Evolutionary conservation across 768 basidiomycete genomes (phyloP).

Genomic region (Russula griseocarnosa): DNA sequence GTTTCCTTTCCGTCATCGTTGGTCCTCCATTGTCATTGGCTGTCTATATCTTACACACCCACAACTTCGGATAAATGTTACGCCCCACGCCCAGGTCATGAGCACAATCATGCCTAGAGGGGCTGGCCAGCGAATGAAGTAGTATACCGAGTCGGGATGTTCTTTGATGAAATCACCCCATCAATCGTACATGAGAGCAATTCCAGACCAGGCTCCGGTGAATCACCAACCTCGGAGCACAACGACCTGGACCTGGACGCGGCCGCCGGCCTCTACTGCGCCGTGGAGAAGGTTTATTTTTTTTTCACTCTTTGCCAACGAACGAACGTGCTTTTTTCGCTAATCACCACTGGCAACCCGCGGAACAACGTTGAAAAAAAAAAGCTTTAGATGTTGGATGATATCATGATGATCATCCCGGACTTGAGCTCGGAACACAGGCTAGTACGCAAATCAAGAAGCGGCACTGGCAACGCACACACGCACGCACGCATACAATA

Average conservation of each 20-base stretch:
- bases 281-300: constrained; percentile 38
- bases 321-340: constrained; percentile 51
- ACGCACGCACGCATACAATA: too few species aligned
- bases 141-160: constrained; percentile 40
- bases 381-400: too few species aligned
- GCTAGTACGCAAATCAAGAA: too few species aligned
- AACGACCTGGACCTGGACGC: constrained; percentile 47
- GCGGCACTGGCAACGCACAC: too few species aligned
- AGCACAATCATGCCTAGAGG: constrained; percentile 1
- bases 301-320: constrained; percentile 39
- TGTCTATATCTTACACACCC: constrained; percentile 54
- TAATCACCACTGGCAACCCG: constrained; percentile 61
- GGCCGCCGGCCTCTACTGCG: constrained; percentile 41
- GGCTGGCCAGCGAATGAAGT: not conserved
- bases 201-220: constrained; percentile 38
- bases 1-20: not conserved
- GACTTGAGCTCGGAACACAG: too few species aligned
- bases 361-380: constrained; percentile 46
- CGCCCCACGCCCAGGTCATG: constrained; percentile 22
- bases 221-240: constrained; percentile 36
- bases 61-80: constrained; percentile 38
- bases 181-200: constrained; percentile 35
- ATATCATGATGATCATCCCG: too few species aligned
- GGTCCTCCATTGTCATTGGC: not conserved
- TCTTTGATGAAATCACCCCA: constrained; percentile 53